These are phyloP conservation scores for Aspergillus sp. DNA, from an alignment of 2,329 filamentous ascomycete species.

Conservation along the genomic window DNA sequence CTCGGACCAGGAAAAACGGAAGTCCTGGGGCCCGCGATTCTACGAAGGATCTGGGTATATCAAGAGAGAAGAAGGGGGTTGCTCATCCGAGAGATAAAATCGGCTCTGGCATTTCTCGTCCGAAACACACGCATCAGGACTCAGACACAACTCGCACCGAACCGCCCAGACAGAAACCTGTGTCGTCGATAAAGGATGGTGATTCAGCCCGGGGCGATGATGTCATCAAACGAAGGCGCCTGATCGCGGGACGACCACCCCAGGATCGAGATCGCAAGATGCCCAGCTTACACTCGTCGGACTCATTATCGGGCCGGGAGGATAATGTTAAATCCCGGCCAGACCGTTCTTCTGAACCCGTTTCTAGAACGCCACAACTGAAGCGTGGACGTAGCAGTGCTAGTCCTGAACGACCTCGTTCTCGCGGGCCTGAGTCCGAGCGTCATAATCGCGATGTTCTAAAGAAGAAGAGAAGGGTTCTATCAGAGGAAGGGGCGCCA, in stretches of 20 bases:
- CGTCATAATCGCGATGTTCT: constrained; percentile 33
- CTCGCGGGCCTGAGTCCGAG: constrained; percentile 33
- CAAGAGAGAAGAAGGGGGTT: constrained; percentile 26
- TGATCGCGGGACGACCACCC: constrained; percentile 43
- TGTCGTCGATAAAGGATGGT: constrained; percentile 27
- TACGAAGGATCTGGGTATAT: constrained; percentile 23
- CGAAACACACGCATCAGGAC: constrained; percentile 25
- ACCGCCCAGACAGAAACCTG: constrained; percentile 28
- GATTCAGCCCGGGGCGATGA: constrained; percentile 38
- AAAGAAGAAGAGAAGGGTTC: constrained; percentile 46
- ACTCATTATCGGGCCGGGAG: constrained; percentile 41
- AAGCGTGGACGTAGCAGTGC: constrained; percentile 44
- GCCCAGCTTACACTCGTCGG: constrained; percentile 40
- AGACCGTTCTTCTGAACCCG: constrained; percentile 26
- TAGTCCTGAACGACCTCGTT: constrained; percentile 41
- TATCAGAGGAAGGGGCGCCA: constrained; percentile 38
- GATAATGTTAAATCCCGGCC: constrained; percentile 33
- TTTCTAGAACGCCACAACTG: constrained; percentile 23
- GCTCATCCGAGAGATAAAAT: constrained; percentile 23
- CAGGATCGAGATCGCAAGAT: constrained; percentile 36
- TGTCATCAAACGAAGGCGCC: constrained; percentile 36
- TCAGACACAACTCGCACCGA: constrained; percentile 30
- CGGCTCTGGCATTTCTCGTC: not conserved
- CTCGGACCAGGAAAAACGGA: constrained; percentile 32
- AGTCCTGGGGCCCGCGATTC: constrained; percentile 32